Conservation (phyloP, 2,329 filamentous ascomycete genomes). For the Arthrinium puccinioides region DNA sequence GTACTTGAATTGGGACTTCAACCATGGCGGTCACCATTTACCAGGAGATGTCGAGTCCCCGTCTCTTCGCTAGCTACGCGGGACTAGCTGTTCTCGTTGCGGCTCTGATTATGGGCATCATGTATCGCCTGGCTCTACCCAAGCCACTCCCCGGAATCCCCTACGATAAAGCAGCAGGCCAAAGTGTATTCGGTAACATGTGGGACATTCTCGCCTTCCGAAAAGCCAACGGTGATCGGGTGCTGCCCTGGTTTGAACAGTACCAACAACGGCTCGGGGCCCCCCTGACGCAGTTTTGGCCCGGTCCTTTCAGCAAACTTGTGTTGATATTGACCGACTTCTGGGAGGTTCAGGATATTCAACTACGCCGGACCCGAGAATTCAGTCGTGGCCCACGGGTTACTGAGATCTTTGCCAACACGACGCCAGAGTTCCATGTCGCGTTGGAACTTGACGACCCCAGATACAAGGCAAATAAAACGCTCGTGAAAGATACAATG, state of each 20-base stretch:
- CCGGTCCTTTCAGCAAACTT: slow-evolving; percentile 23
- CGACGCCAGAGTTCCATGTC: slow-evolving; percentile 20
- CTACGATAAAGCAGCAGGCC: slow-evolving; percentile 9
- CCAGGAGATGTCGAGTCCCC: too few species aligned
- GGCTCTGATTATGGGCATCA: too few species aligned
- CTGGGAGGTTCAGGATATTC: slow-evolving; percentile 25
- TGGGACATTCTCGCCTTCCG: too few species aligned
- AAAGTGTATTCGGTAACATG: too few species aligned
- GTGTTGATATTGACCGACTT: slow-evolving; percentile 24
- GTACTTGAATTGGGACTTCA: too few species aligned
- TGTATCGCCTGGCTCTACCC: slow-evolving; percentile 6
- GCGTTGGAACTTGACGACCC: slow-evolving; percentile 19
- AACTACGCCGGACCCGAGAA: slow-evolving; percentile 20
- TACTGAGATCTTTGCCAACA: slow-evolving; percentile 9
- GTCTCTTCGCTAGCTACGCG: too few species aligned
- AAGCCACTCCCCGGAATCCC: slow-evolving; percentile 11
- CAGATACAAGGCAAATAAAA: slow-evolving; percentile 18
- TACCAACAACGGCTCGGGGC: too few species aligned
- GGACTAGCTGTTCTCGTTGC: too few species aligned
- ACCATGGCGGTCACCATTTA: too few species aligned
- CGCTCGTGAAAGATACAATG: slow-evolving; percentile 29
- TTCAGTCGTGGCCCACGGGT: slow-evolving; percentile 22
- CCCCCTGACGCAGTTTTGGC: slow-evolving; percentile 26
- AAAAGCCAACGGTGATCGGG: too few species aligned
- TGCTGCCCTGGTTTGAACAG: too few species aligned